Evolutionary conservation across 352 stramenopile species (phyloP), one percentile per base, ranked within the genome.

Genomic region (Globisporangium nunn): DNA sequence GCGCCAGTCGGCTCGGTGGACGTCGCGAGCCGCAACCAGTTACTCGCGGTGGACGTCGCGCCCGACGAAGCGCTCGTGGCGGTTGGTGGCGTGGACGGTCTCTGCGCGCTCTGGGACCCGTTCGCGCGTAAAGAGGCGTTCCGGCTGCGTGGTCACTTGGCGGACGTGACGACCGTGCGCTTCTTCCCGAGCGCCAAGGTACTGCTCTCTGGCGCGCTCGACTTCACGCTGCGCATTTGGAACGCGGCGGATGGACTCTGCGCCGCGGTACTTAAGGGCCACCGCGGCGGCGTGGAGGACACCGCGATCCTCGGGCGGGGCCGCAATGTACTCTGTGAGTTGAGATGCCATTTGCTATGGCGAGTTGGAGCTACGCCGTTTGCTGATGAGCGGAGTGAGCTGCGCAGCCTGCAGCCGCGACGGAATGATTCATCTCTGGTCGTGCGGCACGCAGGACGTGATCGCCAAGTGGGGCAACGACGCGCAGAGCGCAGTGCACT

Each of bases 121-220:
- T 39, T 66, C 23, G 59, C 75, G 10, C 64, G 61, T 43, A 55
- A 44, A 0, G 54, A 51, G 1, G 54, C 68, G 30, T 70, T 70
- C 51, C 43, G 66, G 40, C 64, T 88, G 8, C 50, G 57, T 8
- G 81, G 81, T 8, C 81, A 92, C 54, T 47, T 87, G 40, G 45
- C 74, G 12, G 81, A 92, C 46, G 75, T 92, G 30, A 88, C 77
- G 0, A 56, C 65, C 53, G 61, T 66, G 14, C 64, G 54, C 17
- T 92, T 92, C 61, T 91, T 88, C 39, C 81, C 81, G 0, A 92
- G 81, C 62, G 70, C 75, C 15, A 72, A 84, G 46, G 81, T 92
- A 23, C 49, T 87, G 44, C 72, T 92, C 2, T 88, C 81, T 0
- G 77, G 71, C 0, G 86, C 78, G n/a, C 44, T 88, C 35, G 81